phyloP scores from a whole-genome alignment of 2,329 filamentous ascomycete species.

The Chalaropsis thielavioides region DNA sequence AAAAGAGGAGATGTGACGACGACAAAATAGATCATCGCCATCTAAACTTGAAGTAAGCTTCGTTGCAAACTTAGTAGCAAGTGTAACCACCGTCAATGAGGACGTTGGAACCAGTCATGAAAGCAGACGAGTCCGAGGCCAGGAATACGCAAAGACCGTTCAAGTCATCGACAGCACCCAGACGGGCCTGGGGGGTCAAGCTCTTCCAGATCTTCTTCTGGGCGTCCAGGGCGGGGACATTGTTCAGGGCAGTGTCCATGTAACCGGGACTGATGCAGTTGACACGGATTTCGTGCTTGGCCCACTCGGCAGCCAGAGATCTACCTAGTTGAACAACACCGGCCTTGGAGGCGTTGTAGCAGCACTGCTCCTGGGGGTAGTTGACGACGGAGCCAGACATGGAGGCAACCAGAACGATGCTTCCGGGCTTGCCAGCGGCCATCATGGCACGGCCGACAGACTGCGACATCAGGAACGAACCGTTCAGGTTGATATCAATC shows the following conservation, averaged over 20 bases:
- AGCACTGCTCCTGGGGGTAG: conserved; percentile 70
- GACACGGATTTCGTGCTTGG: conserved; percentile 64
- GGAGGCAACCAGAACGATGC: conserved; percentile 61
- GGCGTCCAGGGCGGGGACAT: conserved; percentile 59
- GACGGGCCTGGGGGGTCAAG: conserved; percentile 56
- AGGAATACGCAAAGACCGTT: conserved; percentile 67
- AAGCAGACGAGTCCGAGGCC: conserved; percentile 54
- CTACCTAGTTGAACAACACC: conserved; percentile 65
- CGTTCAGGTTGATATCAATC: conserved; percentile 70
- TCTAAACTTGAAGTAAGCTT: conserved; percentile 6
- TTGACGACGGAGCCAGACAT: conserved; percentile 79
- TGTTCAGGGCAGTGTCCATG: conserved; percentile 74
- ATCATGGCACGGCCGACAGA: conserved; percentile 62
- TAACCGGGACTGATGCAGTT: conserved; percentile 77
- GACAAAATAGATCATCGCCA: neutral
- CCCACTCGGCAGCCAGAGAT: conserved; percentile 73
- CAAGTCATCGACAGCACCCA: conserved; percentile 60
- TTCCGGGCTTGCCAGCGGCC: conserved; percentile 52
- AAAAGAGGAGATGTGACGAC: conserved; percentile 2
- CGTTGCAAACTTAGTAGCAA: conserved; percentile 33
- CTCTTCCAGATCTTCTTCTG: conserved; percentile 72
- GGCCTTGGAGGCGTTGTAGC: conserved; percentile 75
- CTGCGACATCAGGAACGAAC: conserved; percentile 64
- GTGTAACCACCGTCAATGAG: conserved; percentile 58
- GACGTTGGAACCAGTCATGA: conserved; percentile 66